A percentile compares a stretch with the other conserved stretches of the same genome.
Evolutionary conservation across 2,329 filamentous ascomycete genomes (phyloP).

Genomic region (Aschersonia sp.): DNA sequence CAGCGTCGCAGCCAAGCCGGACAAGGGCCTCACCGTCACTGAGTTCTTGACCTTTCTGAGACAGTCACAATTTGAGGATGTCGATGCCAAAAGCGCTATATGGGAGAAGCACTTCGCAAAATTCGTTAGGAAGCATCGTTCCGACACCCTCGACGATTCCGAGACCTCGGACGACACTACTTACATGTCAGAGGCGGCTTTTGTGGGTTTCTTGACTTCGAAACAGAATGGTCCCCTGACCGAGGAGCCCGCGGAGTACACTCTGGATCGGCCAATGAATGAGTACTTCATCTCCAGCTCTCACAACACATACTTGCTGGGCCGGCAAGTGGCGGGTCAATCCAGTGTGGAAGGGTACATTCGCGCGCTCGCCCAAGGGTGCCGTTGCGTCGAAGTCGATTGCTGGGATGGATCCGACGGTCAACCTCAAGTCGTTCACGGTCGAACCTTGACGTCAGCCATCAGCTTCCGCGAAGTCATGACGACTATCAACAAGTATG

Average conservation of each 20-base stretch:
- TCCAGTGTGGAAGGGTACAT: conserved; percentile 96
- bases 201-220: conserved; percentile 66
- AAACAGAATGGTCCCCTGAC: conserved; percentile 55
- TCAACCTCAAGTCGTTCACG: conserved; percentile 80
- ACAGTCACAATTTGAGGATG: conserved; percentile 60
- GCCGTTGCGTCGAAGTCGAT: conserved; percentile 92
- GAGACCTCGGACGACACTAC: conserved; percentile 31
- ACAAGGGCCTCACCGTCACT: conserved; percentile 50
- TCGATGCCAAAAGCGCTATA: conserved; percentile 45
- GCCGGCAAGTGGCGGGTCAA: conserved; percentile 75
- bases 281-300: conserved; percentile 98
- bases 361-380: conserved; percentile 71
- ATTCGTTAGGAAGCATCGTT: conserved; percentile 45
- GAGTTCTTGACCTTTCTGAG: conserved; percentile 68
- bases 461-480: conserved; percentile 88
- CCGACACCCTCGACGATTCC: conserved; percentile 26
- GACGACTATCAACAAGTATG: conserved; percentile 86
- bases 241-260: conserved; percentile 43
- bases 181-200: conserved; percentile 61
- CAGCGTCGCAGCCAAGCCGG: conserved; percentile 39
- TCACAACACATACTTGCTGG: conserved; percentile 93
- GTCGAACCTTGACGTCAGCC: conserved; percentile 73
- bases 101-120: conserved; percentile 65
- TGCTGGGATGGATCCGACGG: conserved; percentile 93
- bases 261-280: conserved; percentile 72